Percentiles rank a stretch among this genome's conserved stretches.
Conservation (phyloP, 768 basidiomycete genomes). For the Boletus rubescentipes region DNA sequence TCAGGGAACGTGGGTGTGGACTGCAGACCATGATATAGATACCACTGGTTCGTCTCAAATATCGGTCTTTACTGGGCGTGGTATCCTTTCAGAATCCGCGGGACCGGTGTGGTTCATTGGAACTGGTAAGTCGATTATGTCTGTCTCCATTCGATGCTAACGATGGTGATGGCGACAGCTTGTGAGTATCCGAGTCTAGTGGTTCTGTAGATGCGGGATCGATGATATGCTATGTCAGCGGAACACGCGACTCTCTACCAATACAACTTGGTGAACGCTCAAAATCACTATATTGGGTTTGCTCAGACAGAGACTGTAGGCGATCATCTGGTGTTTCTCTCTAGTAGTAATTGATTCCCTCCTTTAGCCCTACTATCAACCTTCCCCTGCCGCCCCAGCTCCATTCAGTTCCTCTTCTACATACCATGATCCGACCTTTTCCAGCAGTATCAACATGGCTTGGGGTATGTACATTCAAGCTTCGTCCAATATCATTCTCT, state of each 20-base stretch:
- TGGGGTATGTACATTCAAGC: slow-evolving; percentile 25
- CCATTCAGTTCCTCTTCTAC: slow-evolving; percentile 38
- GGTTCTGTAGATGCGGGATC: not conserved
- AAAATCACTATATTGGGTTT: slow-evolving; percentile 49
- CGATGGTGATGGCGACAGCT: not conserved
- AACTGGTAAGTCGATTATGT: slow-evolving; percentile 36
- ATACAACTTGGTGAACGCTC: slow-evolving; percentile 43
- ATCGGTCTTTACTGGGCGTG: slow-evolving; percentile 63
- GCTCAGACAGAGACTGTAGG: slow-evolving; percentile 52
- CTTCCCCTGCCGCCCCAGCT: slow-evolving; percentile 38
- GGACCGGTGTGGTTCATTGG: slow-evolving; percentile 84
- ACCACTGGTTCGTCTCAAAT: slow-evolving; percentile 52
- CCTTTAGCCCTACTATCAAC: slow-evolving; percentile 47
- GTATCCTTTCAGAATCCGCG: slow-evolving; percentile 69
- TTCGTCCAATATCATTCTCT: slow-evolving; percentile 43
- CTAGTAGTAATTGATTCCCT: not conserved
- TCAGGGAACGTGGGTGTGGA: slow-evolving; percentile 78
- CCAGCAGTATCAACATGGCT: not conserved
- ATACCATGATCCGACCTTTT: slow-evolving; percentile 41
- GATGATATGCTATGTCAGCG: slow-evolving; percentile 21
- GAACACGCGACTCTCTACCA: slow-evolving; percentile 51
- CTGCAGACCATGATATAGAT: slow-evolving; percentile 66
- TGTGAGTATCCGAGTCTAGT: slow-evolving; percentile 14
- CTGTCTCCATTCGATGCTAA: not conserved
- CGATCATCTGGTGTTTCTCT: not conserved